Percentiles rank a stretch among this genome's conserved stretches.
phyloP scores from a whole-genome alignment of 306 rosid genomes.

The Canavalia ensiformis region DNA sequence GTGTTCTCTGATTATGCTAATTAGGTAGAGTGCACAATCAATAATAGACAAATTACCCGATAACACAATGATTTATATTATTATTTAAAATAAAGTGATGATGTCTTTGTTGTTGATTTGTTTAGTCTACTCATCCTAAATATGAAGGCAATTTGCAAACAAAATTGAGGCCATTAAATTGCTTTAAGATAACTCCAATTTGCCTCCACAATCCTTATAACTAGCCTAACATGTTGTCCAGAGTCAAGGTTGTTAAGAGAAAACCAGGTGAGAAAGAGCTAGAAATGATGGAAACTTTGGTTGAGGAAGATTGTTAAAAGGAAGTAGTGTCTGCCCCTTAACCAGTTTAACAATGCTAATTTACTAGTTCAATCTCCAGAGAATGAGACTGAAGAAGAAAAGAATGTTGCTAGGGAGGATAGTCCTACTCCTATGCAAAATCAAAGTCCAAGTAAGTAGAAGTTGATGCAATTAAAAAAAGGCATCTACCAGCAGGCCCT shows the following conservation, averaged over 20 bases:
- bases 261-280: slow-evolving; percentile 52
- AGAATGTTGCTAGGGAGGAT: slow-evolving; percentile 41
- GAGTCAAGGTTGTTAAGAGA: slow-evolving; percentile 60
- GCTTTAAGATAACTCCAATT: slow-evolving; percentile 52
- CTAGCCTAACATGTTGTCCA: slow-evolving; percentile 50
- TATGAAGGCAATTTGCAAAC: slow-evolving; percentile 54
- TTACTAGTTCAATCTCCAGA: slow-evolving; percentile 55
- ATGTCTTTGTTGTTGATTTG: too few relatives aligned
- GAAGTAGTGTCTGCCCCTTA: slow-evolving; percentile 36
- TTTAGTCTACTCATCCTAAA: too few relatives aligned
- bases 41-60: too few relatives aligned
- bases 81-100: too few relatives aligned
- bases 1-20: too few relatives aligned
- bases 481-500: slow-evolving; percentile 50
- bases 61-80: too few relatives aligned
- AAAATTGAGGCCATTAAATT: slow-evolving; percentile 56
- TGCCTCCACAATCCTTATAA: slow-evolving; percentile 55
- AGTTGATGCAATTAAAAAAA: slow-evolving; percentile 46
- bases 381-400: slow-evolving; percentile 52
- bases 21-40: too few relatives aligned
- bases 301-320: slow-evolving; percentile 52
- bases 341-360: slow-evolving; percentile 31
- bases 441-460: slow-evolving; percentile 42
- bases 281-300: slow-evolving; percentile 57
- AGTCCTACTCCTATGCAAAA: slow-evolving; percentile 40